phyloP scores from a whole-genome alignment of 495 filamentous ascomycete genomes.

The Talaromyces adpressus region DNA sequence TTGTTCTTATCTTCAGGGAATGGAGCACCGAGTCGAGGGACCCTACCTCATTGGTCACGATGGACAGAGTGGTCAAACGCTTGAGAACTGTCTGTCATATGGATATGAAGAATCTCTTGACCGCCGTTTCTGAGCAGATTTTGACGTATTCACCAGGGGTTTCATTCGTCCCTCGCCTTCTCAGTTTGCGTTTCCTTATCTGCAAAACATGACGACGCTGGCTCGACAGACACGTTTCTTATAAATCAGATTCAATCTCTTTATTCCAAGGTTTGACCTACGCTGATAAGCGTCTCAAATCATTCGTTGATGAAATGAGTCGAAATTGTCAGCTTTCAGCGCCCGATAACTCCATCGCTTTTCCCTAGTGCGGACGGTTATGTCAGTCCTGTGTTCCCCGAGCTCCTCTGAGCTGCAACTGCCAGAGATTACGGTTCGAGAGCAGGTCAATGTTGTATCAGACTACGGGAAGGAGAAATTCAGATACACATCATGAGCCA shows the following conservation, averaged over 20 bases:
- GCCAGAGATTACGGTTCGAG: too few relatives aligned
- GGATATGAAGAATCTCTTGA: not conserved
- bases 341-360: not conserved
- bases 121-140: not conserved
- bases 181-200: not conserved
- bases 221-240: not conserved
- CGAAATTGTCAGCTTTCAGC: not conserved
- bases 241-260: not conserved
- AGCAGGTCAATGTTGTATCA: too few relatives aligned
- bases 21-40: not conserved
- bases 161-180: not conserved
- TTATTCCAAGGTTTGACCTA: not conserved
- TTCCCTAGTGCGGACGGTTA: too few relatives aligned
- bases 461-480: too few relatives aligned
- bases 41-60: not conserved
- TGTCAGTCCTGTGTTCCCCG: too few relatives aligned
- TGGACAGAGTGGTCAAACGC: not conserved
- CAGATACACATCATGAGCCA: too few relatives aligned
- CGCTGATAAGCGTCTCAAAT: not conserved
- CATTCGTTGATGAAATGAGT: not conserved
- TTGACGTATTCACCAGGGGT: not conserved
- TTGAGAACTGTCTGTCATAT: not conserved
- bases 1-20: not conserved
- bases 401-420: too few relatives aligned
- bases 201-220: not conserved